Base-by-base conservation (phyloP, 2,329 filamentous ascomycete genomes). In the Didymella lethalis region DNA sequence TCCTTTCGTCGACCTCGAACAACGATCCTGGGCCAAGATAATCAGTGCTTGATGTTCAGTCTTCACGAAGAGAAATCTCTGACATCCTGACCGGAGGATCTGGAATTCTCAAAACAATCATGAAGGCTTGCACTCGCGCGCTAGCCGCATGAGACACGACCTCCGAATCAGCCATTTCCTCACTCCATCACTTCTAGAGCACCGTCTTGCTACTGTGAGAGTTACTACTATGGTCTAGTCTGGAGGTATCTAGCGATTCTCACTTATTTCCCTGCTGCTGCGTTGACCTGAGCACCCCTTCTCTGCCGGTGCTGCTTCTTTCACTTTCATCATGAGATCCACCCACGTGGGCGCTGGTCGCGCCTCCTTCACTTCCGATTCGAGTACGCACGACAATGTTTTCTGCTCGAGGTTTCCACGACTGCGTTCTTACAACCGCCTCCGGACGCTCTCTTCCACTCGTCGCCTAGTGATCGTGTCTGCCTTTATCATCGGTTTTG, bases 401-500 rank as follows among this genome's bases (percentile, higher is more conserved):
- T 18, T 18, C 12, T 7, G 23, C 10, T 23, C 26, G 31, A 8
- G 2, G 2, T 23, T 5, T 23, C 10, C 31, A 7, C 18, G 2
- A 25, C n/a, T 12, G 4, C 41, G 4, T 8, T 40, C 31, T 2
- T 25, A 14, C 28, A 23, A 20, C 14, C 58, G 20, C 8, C 28
- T 57, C 26, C 23, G 61, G 23, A 48, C 36, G 14, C 36, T 29
- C 36, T 47, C 43, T 12, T 29, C 16, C 28, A 16, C 23, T 29
- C 54, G 48, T 29, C 14, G 7, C 8, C 11, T 52, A 5, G 36
- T 36, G 18, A 16, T 67, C 16, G 10, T 61, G 31, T 54, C 57
- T 11, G 38, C 56, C n/a, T 64, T 65, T 41, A 12, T 64, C 36
- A 23, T 62, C 12, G 59, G 62, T 11, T 43, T 58, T 36, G 32